Evolutionary conservation across 305 asterid species (phyloP), one percentile per base, ranked within the genome.

Genomic region (Euphrasia arctica): DNA sequence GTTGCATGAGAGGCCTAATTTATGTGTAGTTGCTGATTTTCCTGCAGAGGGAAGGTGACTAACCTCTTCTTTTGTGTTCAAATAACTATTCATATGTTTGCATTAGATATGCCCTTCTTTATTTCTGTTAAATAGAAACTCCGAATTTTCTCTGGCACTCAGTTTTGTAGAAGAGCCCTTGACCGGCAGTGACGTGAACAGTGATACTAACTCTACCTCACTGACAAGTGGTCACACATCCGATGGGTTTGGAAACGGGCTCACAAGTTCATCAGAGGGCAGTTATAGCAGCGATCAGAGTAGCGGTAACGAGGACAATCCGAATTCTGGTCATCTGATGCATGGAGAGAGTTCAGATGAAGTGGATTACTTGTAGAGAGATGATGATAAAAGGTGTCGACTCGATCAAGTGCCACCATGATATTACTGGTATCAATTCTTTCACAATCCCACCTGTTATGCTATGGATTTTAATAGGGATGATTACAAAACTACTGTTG

Each of bases 31-130:
- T 58, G 90, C 96, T 5, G 96, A 88, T 55, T 90, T 85, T 68
- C 88, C 97, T 64, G 66, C 80, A 9, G 86, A 83, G 54, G 92
- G 82, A 69, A 76, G 94, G 94, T 87, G 68, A 59, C 55, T 65
- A 65, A 36, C 66, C 60, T 52, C 39, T 50, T 27, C 49, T 51
- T 47, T 61, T 45, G 55, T 45, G 61, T 71, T 27, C 11, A 51
- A 64, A 22, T 70, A 54, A 27, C 49, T 55, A 31, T 54, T 36
- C 6, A 52, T 67, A 61, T 42, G 47, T 13, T 58, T 28, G 18
- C 43, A 47, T 8, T 15, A 48, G 63, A 48, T 64, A 14, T 14
- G 34, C 34, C 8, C 39, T 29, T 39, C 42, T 36, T 5, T 32
- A 13, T 47, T 32, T 54, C 64, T 34, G 50, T 66, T 63, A 60